Evolutionary conservation across 305 asterid species (phyloP).

Genomic region (Fraxinus dipetala): DNA sequence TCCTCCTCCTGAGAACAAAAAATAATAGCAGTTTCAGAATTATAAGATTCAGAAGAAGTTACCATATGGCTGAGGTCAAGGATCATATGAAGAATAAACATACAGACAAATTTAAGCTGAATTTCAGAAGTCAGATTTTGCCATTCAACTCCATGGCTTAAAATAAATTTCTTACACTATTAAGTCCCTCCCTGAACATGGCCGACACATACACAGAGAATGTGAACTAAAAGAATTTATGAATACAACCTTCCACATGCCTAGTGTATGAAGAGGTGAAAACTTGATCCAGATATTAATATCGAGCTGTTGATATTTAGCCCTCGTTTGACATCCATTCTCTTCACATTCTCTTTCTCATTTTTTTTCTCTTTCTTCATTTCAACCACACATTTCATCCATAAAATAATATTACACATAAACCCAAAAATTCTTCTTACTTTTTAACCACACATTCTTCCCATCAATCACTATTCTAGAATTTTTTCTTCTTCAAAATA

Average conservation of each 20-base stretch:
- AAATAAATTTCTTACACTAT: not conserved
- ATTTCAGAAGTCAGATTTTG: not conserved
- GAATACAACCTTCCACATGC: not conserved
- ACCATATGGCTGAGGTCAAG: not conserved
- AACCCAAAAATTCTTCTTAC: no score
- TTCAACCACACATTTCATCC: no score
- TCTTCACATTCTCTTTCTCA: no score
- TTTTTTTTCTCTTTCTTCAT: no score
- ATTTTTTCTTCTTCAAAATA: no score
- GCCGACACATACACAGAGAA: not conserved
- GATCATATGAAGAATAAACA: not conserved
- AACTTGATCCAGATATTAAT: not conserved
- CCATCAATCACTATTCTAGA: no score
- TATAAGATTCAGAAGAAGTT: conserved; percentile 14
- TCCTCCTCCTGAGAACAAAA: conserved; percentile 72
- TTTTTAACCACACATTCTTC: no score
- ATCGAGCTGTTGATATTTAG: not conserved
- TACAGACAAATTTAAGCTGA: not conserved
- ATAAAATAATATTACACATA: no score
- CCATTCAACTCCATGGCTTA: not conserved
- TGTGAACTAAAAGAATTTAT: not conserved
- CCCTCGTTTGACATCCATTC: no score
- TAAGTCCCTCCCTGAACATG: not conserved
- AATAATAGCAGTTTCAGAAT: not conserved
- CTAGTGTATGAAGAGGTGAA: not conserved